Conservation (phyloP, 306 rosid genomes). For the Cicer pinnatifidum region DNA sequence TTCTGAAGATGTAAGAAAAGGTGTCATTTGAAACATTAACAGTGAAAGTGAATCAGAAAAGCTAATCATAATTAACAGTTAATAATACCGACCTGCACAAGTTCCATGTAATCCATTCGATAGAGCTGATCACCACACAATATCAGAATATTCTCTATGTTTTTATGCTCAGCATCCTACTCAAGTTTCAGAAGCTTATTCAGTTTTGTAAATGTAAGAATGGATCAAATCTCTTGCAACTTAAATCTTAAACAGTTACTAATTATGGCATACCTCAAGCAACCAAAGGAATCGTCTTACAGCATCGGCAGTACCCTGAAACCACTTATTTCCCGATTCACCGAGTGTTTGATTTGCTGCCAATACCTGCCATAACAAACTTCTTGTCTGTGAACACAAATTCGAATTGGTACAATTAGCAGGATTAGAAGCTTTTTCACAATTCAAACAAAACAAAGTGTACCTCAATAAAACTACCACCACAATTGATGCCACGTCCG, state of each 20-base stretch:
- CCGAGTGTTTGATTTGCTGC: slow-evolving; percentile 62
- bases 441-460: background rate
- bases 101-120: slow-evolving; percentile 63
- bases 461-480: slow-evolving; percentile 63
- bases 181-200: slow-evolving; percentile 46
- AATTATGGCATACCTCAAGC: slow-evolving; percentile 54
- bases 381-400: slow-evolving; percentile 8
- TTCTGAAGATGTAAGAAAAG: slow-evolving; percentile 48
- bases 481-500: slow-evolving; percentile 49
- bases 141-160: slow-evolving; percentile 57
- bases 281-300: slow-evolving; percentile 61
- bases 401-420: too few relatives aligned
- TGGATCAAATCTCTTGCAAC: background rate
- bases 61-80: background rate
- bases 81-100: slow-evolving; percentile 49
- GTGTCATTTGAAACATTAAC: slow-evolving; percentile 36
- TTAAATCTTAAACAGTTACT: slow-evolving; percentile 13
- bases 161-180: slow-evolving; percentile 60
- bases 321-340: slow-evolving; percentile 61
- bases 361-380: slow-evolving; percentile 47
- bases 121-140: slow-evolving; percentile 64
- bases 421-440: too few relatives aligned
- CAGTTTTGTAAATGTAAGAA: slow-evolving; percentile 36
- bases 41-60: slow-evolving; percentile 32
- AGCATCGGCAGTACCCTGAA: slow-evolving; percentile 66